Evolutionary conservation across 2,329 filamentous ascomycete species (phyloP).

Genomic region (Xylaria sp.): DNA sequence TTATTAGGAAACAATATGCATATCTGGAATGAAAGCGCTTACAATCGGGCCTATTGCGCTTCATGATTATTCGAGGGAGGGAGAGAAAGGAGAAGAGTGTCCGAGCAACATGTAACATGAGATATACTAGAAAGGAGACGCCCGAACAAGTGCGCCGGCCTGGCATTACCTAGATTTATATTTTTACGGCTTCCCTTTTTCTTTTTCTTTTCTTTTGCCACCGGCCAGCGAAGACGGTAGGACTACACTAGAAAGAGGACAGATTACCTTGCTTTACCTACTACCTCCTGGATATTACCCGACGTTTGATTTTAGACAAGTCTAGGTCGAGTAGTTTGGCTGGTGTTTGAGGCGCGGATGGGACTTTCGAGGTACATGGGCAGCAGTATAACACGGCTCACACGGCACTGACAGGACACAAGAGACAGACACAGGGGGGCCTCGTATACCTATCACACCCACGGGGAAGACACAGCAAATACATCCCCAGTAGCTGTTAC

Average conservation of each 20-base stretch:
- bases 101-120: conserved; percentile 9
- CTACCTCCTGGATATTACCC: background rate
- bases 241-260: background rate
- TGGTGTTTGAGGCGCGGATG: background rate
- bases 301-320: background rate
- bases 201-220: background rate
- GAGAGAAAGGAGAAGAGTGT: background rate
- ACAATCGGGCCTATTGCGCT: background rate
- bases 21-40: background rate
- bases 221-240: background rate
- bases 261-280: background rate
- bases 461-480: too few species aligned
- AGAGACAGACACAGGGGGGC: too few species aligned
- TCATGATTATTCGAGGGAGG: background rate
- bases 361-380: background rate
- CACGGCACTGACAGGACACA: too few species aligned
- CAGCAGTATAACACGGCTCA: background rate
- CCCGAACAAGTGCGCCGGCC: background rate
- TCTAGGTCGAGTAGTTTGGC: background rate
- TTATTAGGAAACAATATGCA: background rate
- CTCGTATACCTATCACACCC: too few species aligned
- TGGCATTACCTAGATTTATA: conserved; percentile 18
- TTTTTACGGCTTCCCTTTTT: background rate
- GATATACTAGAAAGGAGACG: background rate
- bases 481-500: background rate